Evolutionary conservation across 2,329 filamentous ascomycete species (phyloP).

Genomic region (Colletotrichum sp.): DNA sequence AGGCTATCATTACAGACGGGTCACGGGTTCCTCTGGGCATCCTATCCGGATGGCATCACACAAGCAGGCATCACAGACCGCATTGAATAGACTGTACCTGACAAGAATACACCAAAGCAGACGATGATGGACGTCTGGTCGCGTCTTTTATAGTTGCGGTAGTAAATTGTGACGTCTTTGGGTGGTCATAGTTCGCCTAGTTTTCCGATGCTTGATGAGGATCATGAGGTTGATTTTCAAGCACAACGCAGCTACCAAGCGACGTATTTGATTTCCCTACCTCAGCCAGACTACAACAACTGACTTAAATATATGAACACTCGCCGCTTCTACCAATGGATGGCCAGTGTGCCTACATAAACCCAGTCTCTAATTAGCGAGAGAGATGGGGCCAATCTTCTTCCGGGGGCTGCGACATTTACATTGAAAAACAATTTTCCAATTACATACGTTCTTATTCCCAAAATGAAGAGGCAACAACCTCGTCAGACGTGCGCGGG

Average conservation of each 20-base stretch:
- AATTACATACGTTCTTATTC: background rate
- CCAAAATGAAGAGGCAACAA: accelerated
- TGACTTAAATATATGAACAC: accelerated
- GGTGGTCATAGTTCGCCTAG: background rate
- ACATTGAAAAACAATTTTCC: background rate
- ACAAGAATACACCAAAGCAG: background rate
- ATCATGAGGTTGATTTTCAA: background rate
- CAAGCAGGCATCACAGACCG: background rate
- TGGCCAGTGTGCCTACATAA: background rate
- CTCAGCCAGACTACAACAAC: accelerated
- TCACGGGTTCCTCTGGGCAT: accelerated
- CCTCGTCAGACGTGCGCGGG: background rate
- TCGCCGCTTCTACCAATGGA: background rate
- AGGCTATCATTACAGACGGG: background rate
- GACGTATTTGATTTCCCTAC: background rate
- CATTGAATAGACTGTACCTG: accelerated
- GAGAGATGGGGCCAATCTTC: too few relatives aligned
- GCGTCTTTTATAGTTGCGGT: accelerated
- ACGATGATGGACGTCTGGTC: background rate
- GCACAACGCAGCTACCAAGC: too few relatives aligned
- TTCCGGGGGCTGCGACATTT: too few relatives aligned
- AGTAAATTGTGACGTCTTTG: background rate
- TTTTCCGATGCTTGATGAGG: background rate
- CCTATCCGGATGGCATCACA: accelerated
- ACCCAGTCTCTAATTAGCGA: background rate